phyloP scores from a whole-genome alignment of 2,329 filamentous ascomycete species.

The Byssoonygena ceratinophila region DNA sequence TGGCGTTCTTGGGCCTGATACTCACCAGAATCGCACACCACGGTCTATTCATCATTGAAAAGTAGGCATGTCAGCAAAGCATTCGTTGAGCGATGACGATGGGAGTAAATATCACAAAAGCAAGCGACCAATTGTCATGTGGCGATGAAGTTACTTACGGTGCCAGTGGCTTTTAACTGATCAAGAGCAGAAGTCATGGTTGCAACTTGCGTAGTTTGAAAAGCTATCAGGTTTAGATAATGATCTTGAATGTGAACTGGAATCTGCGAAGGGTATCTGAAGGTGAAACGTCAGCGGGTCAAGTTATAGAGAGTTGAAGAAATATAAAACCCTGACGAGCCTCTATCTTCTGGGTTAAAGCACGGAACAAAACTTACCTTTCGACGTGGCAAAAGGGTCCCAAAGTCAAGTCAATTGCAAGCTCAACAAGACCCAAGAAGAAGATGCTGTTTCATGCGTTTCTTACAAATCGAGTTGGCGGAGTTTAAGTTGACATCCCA shows the following conservation, averaged over 20 bases:
- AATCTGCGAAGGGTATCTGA: not conserved
- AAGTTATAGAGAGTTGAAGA: not conserved
- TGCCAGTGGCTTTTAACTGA: slow-evolving; percentile 93
- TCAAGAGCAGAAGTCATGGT: slow-evolving; percentile 85
- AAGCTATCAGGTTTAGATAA: too few relatives aligned
- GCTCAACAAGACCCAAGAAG: not conserved
- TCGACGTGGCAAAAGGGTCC: not conserved
- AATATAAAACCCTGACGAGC: not conserved
- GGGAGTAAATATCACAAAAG: too few relatives aligned
- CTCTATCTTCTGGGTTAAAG: too few relatives aligned
- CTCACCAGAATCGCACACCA: slow-evolving; percentile 87
- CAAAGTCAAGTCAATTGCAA: not conserved
- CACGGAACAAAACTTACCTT: not conserved
- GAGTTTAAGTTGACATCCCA: not conserved
- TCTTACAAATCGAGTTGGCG: not conserved
- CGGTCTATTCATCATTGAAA: slow-evolving; percentile 53
- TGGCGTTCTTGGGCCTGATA: slow-evolving; percentile 34
- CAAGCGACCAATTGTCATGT: slow-evolving; percentile 11
- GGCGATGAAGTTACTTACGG: slow-evolving; percentile 52
- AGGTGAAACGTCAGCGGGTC: not conserved
- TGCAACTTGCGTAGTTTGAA: slow-evolving; percentile 7
- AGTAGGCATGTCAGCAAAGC: not conserved
- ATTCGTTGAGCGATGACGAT: not conserved
- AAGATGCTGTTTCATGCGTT: not conserved
- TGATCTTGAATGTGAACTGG: too few relatives aligned